Percentiles rank a stretch among this genome's conserved stretches.
Conservation (phyloP, 73 alveolate species). For the Uronychia binucleata region DNA sequence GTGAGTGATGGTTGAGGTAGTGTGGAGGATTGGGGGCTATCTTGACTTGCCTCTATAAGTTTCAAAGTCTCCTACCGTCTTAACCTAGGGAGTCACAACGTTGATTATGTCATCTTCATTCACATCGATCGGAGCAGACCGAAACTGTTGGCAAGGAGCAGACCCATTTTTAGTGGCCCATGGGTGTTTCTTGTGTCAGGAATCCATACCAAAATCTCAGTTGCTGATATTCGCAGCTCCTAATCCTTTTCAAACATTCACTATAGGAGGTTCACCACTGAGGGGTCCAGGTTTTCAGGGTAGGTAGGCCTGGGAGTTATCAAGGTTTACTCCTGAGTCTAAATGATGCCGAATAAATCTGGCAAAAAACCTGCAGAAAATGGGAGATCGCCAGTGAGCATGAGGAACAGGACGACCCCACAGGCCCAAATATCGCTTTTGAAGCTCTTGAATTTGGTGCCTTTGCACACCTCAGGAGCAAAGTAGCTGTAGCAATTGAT, state of each 20-base stretch:
- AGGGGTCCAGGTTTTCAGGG: constrained; percentile 21
- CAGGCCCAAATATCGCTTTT: constrained; percentile 52
- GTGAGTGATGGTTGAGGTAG: no score
- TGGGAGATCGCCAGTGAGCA: constrained; percentile 27
- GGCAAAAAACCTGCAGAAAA: constrained; percentile 11
- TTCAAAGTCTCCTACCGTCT: no score
- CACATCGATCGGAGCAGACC: not conserved
- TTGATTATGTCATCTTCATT: not conserved
- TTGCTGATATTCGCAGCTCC: constrained; percentile 52
- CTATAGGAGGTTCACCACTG: constrained; percentile 52
- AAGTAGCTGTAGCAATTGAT: constrained; percentile 39
- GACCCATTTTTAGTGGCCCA: constrained; percentile 61
- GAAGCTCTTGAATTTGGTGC: constrained; percentile 30
- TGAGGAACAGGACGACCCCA: constrained; percentile 34
- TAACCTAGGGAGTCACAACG: not conserved
- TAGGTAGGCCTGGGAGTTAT: constrained; percentile 6
- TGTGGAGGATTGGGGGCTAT: no score
- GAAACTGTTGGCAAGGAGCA: not conserved
- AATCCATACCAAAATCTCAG: constrained; percentile 22
- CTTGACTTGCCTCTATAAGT: no score
- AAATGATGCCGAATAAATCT: constrained; percentile 22
- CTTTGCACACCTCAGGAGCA: constrained; percentile 50
- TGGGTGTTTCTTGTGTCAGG: constrained; percentile 48
- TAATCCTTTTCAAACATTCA: constrained; percentile 65
- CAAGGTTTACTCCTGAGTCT: constrained; percentile 15